phyloP scores from a whole-genome alignment of 345 rosid species.

The Pugionium cornutum region DNA sequence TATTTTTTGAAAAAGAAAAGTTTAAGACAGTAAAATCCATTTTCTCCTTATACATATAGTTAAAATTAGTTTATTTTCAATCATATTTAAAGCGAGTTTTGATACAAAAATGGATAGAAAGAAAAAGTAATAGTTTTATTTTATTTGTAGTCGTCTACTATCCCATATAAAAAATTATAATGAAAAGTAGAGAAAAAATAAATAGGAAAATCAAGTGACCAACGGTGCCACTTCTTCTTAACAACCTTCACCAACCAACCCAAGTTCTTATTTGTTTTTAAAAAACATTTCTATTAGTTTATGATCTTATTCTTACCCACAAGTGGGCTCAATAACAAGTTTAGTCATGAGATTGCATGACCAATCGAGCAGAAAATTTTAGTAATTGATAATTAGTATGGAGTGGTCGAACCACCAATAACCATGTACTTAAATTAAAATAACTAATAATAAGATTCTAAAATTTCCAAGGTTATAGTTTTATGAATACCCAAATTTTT shows the following conservation, averaged over 20 bases:
- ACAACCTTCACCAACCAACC: conserved; percentile 40
- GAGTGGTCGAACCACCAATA: conserved; percentile 21
- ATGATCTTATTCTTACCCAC: conserved; percentile 13
- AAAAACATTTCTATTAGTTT: conserved; percentile 8
- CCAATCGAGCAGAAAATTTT: conserved; percentile 1
- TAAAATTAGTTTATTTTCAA: no score
- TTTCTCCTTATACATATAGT: no score
- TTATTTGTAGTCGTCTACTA: not conserved
- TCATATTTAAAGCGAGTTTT: not conserved
- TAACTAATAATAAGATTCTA: conserved; percentile 7
- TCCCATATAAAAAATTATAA: not conserved
- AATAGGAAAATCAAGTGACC: conserved; percentile 16
- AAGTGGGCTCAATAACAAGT: conserved; percentile 5
- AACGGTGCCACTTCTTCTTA: conserved; percentile 41
- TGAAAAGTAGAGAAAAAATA: not conserved
- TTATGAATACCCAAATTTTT: conserved; percentile 29
- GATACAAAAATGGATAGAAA: not conserved
- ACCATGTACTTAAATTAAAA: conserved; percentile 17
- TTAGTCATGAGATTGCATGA: conserved; percentile 28
- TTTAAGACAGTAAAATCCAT: no score
- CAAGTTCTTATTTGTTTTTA: conserved; percentile 10
- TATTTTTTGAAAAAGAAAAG: no score
- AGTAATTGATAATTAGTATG: conserved; percentile 9
- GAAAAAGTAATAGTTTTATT: not conserved
- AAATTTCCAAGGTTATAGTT: conserved; percentile 18